These are phyloP conservation scores for Solanum chacoense DNA, from an alignment of 305 asterid genomes.

Conservation along the genomic window DNA sequence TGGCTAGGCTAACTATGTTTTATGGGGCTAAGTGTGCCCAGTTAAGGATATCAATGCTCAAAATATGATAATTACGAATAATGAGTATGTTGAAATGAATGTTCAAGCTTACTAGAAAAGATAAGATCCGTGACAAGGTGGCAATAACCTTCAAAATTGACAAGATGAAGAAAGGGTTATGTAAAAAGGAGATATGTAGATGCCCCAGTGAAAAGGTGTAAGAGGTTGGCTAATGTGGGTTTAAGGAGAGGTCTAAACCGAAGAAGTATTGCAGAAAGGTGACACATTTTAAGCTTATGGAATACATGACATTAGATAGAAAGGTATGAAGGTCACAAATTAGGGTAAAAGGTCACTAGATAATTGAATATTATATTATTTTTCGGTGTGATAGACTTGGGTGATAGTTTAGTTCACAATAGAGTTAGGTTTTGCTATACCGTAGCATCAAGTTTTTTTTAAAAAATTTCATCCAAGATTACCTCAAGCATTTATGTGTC, in stretches of 20 bases:
- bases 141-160: neutral
- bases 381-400: neutral
- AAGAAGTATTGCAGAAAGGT: neutral
- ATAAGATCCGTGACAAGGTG: neutral
- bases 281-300: no score
- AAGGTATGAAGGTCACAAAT: neutral
- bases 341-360: neutral
- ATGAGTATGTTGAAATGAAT: neutral
- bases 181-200: no score
- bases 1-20: neutral
- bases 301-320: neutral
- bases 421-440: neutral
- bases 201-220: neutral
- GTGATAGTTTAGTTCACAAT: neutral
- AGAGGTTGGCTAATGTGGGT: neutral
- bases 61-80: neutral
- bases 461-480: neutral
- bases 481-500: neutral
- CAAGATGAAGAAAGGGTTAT: neutral
- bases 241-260: neutral
- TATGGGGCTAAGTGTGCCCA: neutral
- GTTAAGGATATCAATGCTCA: neutral
- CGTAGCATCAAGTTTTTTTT: neutral
- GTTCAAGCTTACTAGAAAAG: neutral
- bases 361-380: neutral